Evolutionary conservation across 305 asterid genomes (phyloP), one percentile per base, ranked within the genome.

Genomic region (Ajuga reptans): DNA sequence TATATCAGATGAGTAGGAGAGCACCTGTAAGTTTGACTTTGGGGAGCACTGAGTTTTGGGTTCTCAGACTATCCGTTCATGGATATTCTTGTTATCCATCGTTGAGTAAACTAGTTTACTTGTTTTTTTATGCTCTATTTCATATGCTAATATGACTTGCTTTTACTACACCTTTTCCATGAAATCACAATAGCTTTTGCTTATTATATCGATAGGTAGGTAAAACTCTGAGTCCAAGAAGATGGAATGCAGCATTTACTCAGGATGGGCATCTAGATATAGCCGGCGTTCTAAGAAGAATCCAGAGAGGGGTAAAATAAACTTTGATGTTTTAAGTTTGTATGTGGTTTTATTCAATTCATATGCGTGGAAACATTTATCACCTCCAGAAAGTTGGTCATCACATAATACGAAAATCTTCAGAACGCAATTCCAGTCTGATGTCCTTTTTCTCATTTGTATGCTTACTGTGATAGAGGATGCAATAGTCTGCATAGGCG

Each of bases 231-330:
- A 83, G 98, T 77, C 85, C 87, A 46, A 92, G 96, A 84, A 89
- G 96, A 79, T 92, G 98, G 98, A 85, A 86, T 72, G 96, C 89
- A 0, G 95, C 98, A 76, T 86, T 92, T 81, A 53, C 89, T 67
- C 72, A 39, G 60, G 97, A 89, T 75, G 98, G 98, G 42, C 87
- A 73, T 68, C 75, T 92, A 83, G 97, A 92, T 72, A 86, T 92
- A 70, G 95, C 95, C 31, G 97, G 89, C 60, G 96, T 92, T 69
- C 96, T 92, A 50, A 83, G 96, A 82, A 87, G 98, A 83, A 92
- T 92, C 77, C 97, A 92, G 74, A 85, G 86, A 83, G 98, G 98
- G 96, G 98, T 92, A 81, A 77, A 41, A 70, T 66, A 52, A 31
- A 53, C 18, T 52, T 71, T 37, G 27, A 60, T 68, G 51, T 31